Conservation (phyloP, 345 rosid species). For the Geranium brycei region DNA sequence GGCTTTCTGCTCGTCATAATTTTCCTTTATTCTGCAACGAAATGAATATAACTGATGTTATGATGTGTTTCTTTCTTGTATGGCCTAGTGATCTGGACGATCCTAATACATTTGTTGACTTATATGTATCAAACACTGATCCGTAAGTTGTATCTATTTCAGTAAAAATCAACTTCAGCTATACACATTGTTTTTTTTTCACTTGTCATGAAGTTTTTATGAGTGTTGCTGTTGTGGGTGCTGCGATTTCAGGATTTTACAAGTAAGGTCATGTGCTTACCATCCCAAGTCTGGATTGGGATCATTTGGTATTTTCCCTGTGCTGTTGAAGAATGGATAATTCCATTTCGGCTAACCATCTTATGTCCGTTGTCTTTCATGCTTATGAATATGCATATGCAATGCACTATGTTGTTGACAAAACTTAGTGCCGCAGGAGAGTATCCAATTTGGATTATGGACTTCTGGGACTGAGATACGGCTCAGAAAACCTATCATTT, state of each 20-base stretch:
- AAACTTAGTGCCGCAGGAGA: slow-evolving; percentile 21
- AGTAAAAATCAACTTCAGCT: background rate
- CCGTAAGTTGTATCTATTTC: slow-evolving; percentile 33
- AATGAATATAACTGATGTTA: background rate
- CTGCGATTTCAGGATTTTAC: slow-evolving; percentile 36
- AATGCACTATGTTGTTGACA: slow-evolving; percentile 10
- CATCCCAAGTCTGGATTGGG: slow-evolving; percentile 65
- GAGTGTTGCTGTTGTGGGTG: slow-evolving; percentile 1
- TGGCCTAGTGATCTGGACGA: slow-evolving; percentile 63
- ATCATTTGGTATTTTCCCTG: slow-evolving; percentile 62
- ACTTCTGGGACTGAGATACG: slow-evolving; percentile 77
- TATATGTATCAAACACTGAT: slow-evolving; percentile 60
- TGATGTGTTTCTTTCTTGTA: too few relatives aligned
- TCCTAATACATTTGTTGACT: slow-evolving; percentile 85
- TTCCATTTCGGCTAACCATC: background rate
- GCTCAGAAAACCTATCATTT: slow-evolving; percentile 51
- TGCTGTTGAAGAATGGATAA: slow-evolving; percentile 44
- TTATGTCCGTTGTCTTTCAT: background rate
- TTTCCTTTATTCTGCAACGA: background rate
- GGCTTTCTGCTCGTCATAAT: background rate
- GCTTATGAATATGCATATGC: background rate
- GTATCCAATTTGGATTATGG: slow-evolving; percentile 42
- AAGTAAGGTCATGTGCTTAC: slow-evolving; percentile 56
- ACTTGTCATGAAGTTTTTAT: too few relatives aligned
- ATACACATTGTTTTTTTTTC: too few relatives aligned